Evolutionary conservation across 345 rosid genomes (phyloP).

Genomic region (Clarkia xantiana): DNA sequence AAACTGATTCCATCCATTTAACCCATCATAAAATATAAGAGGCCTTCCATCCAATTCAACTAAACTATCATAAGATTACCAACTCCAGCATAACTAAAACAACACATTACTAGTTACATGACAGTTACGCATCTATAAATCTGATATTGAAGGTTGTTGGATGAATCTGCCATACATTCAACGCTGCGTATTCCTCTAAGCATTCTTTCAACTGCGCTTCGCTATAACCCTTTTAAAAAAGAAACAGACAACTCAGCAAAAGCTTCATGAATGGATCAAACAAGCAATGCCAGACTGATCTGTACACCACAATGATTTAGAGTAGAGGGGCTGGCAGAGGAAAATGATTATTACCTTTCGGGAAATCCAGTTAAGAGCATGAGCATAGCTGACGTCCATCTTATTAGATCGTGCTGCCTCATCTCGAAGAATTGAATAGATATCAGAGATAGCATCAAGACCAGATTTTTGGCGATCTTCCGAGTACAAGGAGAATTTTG

Average conservation of each 20-base stretch:
- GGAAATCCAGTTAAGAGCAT: conserved; percentile 95
- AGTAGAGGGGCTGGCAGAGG: background rate
- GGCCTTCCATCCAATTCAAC: too few species aligned
- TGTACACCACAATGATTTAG: background rate
- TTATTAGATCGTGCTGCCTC: conserved; percentile 84
- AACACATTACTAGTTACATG: too few species aligned
- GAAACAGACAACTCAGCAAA: background rate
- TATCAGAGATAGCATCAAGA: conserved; percentile 93
- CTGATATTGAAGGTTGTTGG: conserved; percentile 84
- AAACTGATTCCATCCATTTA: too few species aligned
- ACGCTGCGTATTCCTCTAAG: conserved; percentile 87
- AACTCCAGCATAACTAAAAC: background rate
- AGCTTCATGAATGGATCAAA: background rate
- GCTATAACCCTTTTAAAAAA: conserved; percentile 71
- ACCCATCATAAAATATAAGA: background rate
- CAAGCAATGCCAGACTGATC: background rate
- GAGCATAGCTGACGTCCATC: conserved; percentile 70
- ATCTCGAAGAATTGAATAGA: conserved; percentile 84
- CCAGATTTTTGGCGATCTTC: conserved; percentile 88
- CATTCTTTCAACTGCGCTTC: conserved; percentile 98
- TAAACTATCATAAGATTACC: background rate
- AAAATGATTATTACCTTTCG: conserved; percentile 54
- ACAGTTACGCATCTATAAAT: conserved; percentile 50
- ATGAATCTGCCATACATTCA: conserved; percentile 96
- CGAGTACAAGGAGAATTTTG: conserved; percentile 85